phyloP scores from a whole-genome alignment of 106 monocot genomes.

The Dendrobium nobile region DNA sequence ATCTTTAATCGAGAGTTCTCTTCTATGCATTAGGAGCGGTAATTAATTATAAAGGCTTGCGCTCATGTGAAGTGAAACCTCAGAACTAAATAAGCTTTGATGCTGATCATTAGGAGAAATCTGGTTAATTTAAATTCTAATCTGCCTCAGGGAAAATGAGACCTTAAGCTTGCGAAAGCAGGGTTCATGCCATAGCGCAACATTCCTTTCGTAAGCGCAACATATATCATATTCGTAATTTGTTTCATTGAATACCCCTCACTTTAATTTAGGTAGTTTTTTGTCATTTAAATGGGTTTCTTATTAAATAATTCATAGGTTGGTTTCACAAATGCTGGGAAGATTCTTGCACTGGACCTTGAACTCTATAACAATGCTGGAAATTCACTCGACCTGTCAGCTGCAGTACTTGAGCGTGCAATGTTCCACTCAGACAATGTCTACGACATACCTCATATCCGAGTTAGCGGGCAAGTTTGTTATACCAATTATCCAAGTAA shows the following conservation, averaged over 20 bases:
- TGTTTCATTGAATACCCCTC: background rate
- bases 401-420: slow-evolving; percentile 76
- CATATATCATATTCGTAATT: background rate
- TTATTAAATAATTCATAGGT: slow-evolving; percentile 35
- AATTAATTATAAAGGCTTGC: too few species aligned
- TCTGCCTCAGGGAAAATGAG: too few species aligned
- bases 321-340: slow-evolving; percentile 81
- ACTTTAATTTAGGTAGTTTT: background rate
- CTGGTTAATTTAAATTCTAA: too few species aligned
- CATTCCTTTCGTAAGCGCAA: too few species aligned
- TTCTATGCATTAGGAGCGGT: too few species aligned
- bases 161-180: too few species aligned
- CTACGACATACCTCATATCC: slow-evolving; percentile 77
- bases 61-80: too few species aligned
- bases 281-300: background rate
- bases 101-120: too few species aligned
- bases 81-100: too few species aligned
- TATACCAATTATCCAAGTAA: slow-evolving; percentile 93
- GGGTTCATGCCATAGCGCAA: too few species aligned
- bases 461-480: slow-evolving; percentile 70
- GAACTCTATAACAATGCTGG: slow-evolving; percentile 89
- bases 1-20: too few species aligned
- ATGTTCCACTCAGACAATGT: slow-evolving; percentile 92
- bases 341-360: slow-evolving; percentile 83
- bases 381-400: slow-evolving; percentile 81